Base-by-base conservation (phyloP, 306 rosid species). In the Cicer chorassanicum region DNA sequence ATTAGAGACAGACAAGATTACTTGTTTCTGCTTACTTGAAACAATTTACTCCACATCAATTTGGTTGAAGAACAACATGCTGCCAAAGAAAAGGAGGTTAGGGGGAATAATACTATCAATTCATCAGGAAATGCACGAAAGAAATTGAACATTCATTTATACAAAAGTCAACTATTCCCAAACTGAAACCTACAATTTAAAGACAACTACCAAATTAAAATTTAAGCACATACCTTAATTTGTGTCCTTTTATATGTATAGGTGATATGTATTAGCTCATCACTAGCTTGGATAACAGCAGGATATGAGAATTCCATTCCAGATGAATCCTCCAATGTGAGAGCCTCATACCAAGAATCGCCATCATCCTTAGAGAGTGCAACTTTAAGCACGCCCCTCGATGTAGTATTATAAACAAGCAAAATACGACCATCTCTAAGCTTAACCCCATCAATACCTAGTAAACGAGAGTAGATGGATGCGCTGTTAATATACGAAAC, bases 401-500 rank as follows among this genome's bases (percentile, higher is more conserved):
- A 87, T 48, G 61, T 73, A 11, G 97, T 87, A 82, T 93, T 93
- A 68, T 93, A 89, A 56, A 82, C 96, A 19, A 91, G 91, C 74
- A 93, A 69, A 43, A 91, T 24, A 13, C 84, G 86, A 3, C 97
- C 97, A 86, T 91, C 96, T 79, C 78, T 81, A 67, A 93, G 89
- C 89, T 93, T 93, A 64, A 89, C 90, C 71, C 97, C 98, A 36
- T 93, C 98, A 59, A 93, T 91, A 56, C 98, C 97, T 91, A 82
- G 54, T 34, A 77, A 42, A 44, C 15, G 29, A 68, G 54, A 75
- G 36, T 0, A 64, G 16, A 41, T 21, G 62, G 67, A 61, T 1
- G n/a, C 0, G 13, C 21, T 21, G 10, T 59, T n/a, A 45, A 62
- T 46, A 9, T 51, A 46, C 5, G 8, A 43, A 49, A 65, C 16